Percentiles rank a stretch among this genome's conserved stretches.
Conservation (phyloP, 2,329 filamentous ascomycete species). For the Alternaria hordeiaustralica region DNA sequence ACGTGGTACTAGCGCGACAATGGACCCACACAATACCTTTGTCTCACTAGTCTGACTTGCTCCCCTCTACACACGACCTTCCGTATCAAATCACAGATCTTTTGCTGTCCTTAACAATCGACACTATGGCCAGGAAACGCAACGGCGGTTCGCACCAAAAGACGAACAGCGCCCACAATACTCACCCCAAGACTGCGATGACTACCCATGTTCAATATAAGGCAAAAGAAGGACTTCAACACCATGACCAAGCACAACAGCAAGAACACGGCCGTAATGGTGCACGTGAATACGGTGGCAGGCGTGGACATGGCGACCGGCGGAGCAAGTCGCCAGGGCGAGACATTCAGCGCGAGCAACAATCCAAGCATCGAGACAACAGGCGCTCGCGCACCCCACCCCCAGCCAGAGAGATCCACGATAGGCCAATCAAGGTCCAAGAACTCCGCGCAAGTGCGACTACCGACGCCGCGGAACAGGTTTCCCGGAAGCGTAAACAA, state of each 20-base stretch:
- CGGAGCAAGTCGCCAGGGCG: neutral
- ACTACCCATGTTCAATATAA: neutral
- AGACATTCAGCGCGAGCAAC: neutral
- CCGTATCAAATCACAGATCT: neutral
- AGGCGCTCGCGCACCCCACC: neutral
- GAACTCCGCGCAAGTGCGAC: neutral
- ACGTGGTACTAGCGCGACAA: neutral
- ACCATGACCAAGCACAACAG: neutral
- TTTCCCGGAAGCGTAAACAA: neutral
- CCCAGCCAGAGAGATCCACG: neutral
- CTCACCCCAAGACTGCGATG: neutral
- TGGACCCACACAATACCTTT: constrained; percentile 9
- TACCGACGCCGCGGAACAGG: neutral
- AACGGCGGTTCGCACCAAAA: neutral
- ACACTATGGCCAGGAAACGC: neutral
- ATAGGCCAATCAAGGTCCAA: neutral
- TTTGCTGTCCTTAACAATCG: neutral
- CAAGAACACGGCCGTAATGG: neutral
- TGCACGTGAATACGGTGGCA: neutral
- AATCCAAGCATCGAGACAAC: neutral
- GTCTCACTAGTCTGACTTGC: neutral
- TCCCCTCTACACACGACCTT: neutral
- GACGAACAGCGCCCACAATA: neutral
- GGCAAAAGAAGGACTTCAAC: neutral
- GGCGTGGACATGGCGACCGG: neutral